phyloP scores from a whole-genome alignment of 371 early-diverging fungal species.

The Mucor racemosus region DNA sequence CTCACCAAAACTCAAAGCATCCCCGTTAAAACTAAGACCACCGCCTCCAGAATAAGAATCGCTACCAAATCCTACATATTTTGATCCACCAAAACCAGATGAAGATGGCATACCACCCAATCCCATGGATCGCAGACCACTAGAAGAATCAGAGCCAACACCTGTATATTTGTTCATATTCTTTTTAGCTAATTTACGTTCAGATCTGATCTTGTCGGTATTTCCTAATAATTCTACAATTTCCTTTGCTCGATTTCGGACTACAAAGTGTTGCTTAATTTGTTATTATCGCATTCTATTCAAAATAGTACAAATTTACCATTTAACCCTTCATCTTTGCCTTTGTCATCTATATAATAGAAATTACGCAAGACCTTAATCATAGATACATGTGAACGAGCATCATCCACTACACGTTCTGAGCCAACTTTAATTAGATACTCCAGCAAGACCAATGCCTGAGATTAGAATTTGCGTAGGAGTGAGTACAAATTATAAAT shows the following conservation, averaged over 20 bases:
- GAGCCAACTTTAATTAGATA: conserved; percentile 95
- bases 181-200: conserved; percentile 86
- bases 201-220: conserved; percentile 76
- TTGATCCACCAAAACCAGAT: conserved; percentile 41
- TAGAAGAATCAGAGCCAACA: conserved; percentile 58
- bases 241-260: conserved; percentile 93
- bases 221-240: conserved; percentile 81
- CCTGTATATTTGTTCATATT: conserved; percentile 90
- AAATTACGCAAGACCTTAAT: conserved; percentile 86
- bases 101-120: conserved; percentile 9
- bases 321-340: conserved; percentile 96
- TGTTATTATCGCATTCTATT: neutral
- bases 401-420: conserved; percentile 89
- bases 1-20: conserved; percentile 36
- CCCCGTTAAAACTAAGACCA: conserved; percentile 36
- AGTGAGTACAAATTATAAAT: neutral
- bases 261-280: conserved; percentile 34
- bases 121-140: conserved; percentile 2
- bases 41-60: conserved; percentile 37
- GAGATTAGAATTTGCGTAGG: neutral
- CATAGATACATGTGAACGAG: conserved; percentile 81
- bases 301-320: conserved; percentile 48
- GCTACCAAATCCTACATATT: conserved; percentile 58
- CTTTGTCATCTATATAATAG: conserved; percentile 86
- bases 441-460: conserved; percentile 90